Base-by-base conservation (phyloP, 2,329 filamentous ascomycete species). In the Tympanopsis confertula region DNA sequence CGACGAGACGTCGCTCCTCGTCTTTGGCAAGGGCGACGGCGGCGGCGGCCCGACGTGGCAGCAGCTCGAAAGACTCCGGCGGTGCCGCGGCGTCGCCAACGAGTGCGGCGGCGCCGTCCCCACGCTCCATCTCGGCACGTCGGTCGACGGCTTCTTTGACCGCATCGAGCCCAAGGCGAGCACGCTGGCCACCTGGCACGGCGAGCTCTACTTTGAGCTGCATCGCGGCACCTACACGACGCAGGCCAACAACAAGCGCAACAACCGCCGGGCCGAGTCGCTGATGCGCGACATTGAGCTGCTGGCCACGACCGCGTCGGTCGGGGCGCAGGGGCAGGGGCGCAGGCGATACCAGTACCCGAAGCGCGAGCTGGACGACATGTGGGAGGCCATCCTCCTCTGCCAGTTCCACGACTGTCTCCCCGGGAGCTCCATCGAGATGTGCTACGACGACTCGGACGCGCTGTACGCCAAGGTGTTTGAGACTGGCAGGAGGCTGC, bases 341-440 rank as follows among this genome's bases (percentile, higher is more conserved):
- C n/a, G n/a, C n/a, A n/a, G n/a, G n/a, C n/a, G n/a, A n/a, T 82
- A 80, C 55, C 69, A 67, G 41, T 82, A 82, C 44, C 78, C 78
- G 0, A 82, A 81, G 57, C 68, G 71, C 50, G 69, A 78, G 15
- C 65, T 82, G 24, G 78, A 82, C 45, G 62, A 71, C 35, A 78
- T 82, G 67, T 82, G 78, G 78, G 76, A 82, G 55, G 66, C 65
- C 40, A 68, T 78, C 2, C 57, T 82, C 17, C 61, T 82, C 3
- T 82, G 78, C 42, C 78, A 82, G 44, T 82, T 82, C 61, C 78
- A 82, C 40, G 78, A 82, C 46, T 81, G 77, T 46, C 55, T 82
- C 36, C 78, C 78, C 0, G 78, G 78, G 19, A 80, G 73, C 44
- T 71, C 67, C 3, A 82, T 82, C 41, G 74, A 79, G 47, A 80